These are phyloP conservation scores for Rhododendron williamsianum DNA, from an alignment of 148 eudicot genomes.

Conservation along the genomic window DNA sequence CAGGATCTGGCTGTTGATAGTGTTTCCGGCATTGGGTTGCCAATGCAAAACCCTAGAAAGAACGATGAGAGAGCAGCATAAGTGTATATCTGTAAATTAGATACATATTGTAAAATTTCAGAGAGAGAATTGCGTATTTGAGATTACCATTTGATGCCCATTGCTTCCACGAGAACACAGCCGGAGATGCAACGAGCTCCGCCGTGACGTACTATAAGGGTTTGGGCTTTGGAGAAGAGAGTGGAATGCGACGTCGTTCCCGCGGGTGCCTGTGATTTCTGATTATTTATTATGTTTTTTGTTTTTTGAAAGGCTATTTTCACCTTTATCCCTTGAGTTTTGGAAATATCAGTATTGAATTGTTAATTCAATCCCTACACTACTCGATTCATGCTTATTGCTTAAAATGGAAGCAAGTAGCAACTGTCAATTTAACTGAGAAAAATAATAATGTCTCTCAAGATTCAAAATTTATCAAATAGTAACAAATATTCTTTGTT, in stretches of 20 bases:
- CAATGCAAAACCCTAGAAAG: constrained; percentile 73
- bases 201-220: background rate
- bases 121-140: background rate
- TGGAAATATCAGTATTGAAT: background rate
- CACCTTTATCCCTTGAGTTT: background rate
- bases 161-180: background rate
- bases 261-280: no score
- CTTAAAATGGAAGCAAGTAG: no score
- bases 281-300: no score
- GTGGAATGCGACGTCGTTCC: background rate
- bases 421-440: no score
- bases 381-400: no score
- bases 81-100: background rate
- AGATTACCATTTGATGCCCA: constrained; percentile 25
- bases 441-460: no score
- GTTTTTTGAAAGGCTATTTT: background rate
- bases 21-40: constrained; percentile 76
- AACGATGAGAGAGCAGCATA: background rate
- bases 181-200: background rate
- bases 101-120: background rate
- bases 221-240: background rate
- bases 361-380: background rate
- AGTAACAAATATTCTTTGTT: no score
- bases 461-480: no score
- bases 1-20: constrained; percentile 70